These are phyloP conservation scores for Darksidea phi DNA, from an alignment of 495 filamentous ascomycete genomes.

Conservation along the genomic window DNA sequence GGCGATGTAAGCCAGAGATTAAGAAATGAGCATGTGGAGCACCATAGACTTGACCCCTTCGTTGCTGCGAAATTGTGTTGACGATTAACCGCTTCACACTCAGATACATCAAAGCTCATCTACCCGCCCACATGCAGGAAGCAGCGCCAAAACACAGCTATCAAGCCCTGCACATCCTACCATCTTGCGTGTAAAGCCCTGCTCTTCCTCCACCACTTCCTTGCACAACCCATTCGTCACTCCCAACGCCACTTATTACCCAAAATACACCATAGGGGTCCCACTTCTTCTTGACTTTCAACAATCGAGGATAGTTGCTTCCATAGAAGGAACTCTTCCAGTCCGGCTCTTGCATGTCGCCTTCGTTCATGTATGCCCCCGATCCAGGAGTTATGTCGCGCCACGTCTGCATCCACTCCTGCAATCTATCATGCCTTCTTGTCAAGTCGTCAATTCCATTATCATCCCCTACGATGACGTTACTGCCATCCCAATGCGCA, in stretches of 20 bases:
- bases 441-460: background rate
- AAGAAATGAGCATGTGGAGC: no score
- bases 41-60: no score
- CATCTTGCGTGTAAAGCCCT: slow-evolving; percentile 27
- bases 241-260: slow-evolving; percentile 51
- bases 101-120: no score
- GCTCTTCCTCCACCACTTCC: slow-evolving; percentile 12
- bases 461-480: background rate
- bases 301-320: slow-evolving; percentile 44
- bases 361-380: slow-evolving; percentile 36
- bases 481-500: slow-evolving; percentile 10
- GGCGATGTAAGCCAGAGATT: no score
- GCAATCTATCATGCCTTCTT: slow-evolving; percentile 10
- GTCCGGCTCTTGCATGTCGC: slow-evolving; percentile 34
- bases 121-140: no score
- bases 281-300: slow-evolving; percentile 51
- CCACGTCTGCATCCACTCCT: slow-evolving; percentile 29
- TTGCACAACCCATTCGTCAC: slow-evolving; percentile 46
- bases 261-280: slow-evolving; percentile 56
- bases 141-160: no score
- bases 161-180: slow-evolving; percentile 21
- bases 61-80: no score
- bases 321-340: slow-evolving; percentile 29
- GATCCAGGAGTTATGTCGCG: slow-evolving; percentile 26
- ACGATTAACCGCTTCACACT: no score